Base-by-base conservation (phyloP, 2,329 filamentous ascomycete genomes). In the Xylaria sp. region DNA sequence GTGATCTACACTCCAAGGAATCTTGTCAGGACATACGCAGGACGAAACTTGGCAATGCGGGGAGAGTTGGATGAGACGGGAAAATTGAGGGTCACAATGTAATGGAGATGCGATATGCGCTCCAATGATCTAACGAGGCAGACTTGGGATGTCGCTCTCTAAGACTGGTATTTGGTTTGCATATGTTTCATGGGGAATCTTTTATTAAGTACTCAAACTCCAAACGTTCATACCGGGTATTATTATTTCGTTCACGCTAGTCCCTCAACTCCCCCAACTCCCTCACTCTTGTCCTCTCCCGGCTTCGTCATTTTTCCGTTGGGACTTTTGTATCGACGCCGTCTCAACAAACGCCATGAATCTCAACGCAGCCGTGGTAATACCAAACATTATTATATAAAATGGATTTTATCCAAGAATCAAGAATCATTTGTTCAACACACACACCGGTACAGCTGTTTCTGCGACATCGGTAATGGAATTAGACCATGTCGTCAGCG, bases 401-500 rank as follows among this genome's bases (percentile, higher is more conserved):
- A 46, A 31, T n/a, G n/a, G n/a, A n/a, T n/a, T n/a, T n/a, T n/a
- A n/a, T n/a, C n/a, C n/a, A n/a, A n/a, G n/a, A n/a, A n/a, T n/a
- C n/a, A n/a, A n/a, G n/a, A n/a, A n/a, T n/a, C 12, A 43, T 15
- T 12, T 8, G n/a, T 40, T 40, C 12, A 0, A 8, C 19, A 17
- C n/a, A n/a, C n/a, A n/a, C n/a, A n/a, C n/a, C n/a, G n/a, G n/a
- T n/a, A n/a, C n/a, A n/a, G n/a, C n/a, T n/a, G n/a, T n/a, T n/a
- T n/a, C n/a, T n/a, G n/a, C n/a, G 19, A 17, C 6, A 14, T 45
- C 25, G 6, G 37, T 4, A n/a, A 17, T 21, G 2, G 17, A 11
- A 2, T 57, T 63, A 73, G 23, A 73, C 71, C 61, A 73, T 73
- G 14, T 72, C 70, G n/a, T 72, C 71, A 1, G 57, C 70, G 8